Base-by-base conservation (phyloP, 1,284 basidiomycete species). In the Farysia itapuensis region DNA sequence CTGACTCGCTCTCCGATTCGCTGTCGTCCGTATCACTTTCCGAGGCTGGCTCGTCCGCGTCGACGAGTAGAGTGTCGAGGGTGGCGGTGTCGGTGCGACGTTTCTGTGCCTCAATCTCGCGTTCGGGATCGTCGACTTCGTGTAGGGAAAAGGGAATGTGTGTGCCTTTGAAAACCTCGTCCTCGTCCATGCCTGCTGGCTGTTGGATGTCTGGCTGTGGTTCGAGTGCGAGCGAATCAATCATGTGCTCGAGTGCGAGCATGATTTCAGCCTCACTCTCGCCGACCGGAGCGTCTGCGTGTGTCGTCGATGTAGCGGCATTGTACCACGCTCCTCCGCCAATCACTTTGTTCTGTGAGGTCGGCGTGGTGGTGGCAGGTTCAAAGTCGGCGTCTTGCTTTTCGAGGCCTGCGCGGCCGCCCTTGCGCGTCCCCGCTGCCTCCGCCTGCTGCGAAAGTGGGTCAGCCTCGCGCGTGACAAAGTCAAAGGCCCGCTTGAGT, bases 401-500 rank as follows among this genome's bases (percentile, higher is more conserved):
- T 43, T 72, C 68, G 29, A 67, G 51, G 3, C 70, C 69, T 0
- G 65, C 67, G 15, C 54, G 44, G 8, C 54, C 67, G 11, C 64
- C 68, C 15, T 60, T 58, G 23, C 64, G 47, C 13, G 25, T 34
- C 0, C 30, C 37, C n/a, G n/a, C n/a, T 11, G 43, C 41, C 6
- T 31, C 46, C 8, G 35, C 47, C 21, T 19, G 30, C 33, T 30
- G 14, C 9, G 32, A 11, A 11, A 9, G 11, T 2, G 33, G 33
- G 11, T 28, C 36, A 4, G 48, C 48, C 28, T 61, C 57, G 4
- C 35, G 25, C 1, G 69, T 47, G 24, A 75, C 49, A 38, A 70
- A 74, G 15, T 94, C 91, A 78, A 97, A 99, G 29, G 86, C 86
- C 25, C 84, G 81, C 39, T 89, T 81, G 25, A 96, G 78, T 2